These are phyloP conservation scores for Coemansia sp. DNA, from an alignment of 192 early-diverging fungal species.

Conservation along the genomic window DNA sequence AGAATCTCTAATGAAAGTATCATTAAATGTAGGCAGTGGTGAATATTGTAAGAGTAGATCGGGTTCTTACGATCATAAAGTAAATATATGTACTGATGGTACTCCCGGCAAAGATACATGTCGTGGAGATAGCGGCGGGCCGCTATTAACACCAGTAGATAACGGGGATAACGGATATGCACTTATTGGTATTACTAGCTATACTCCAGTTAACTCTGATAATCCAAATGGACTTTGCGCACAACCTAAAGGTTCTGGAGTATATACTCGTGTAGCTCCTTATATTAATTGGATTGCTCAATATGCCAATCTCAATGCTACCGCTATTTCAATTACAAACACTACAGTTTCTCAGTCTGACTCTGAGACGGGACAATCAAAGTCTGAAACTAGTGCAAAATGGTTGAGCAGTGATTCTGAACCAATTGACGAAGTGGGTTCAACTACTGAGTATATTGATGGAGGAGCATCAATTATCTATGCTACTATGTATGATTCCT, in stretches of 20 bases:
- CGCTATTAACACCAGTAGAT: conserved; percentile 21
- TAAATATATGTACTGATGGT: conserved; percentile 43
- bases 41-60: conserved; percentile 21
- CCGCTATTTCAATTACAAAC: conserved; percentile 12
- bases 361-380: not conserved
- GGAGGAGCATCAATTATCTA: conserved; percentile 5
- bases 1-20: conserved; percentile 25
- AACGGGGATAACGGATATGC: not conserved
- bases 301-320: conserved; percentile 18
- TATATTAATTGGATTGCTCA: conserved; percentile 43
- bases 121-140: conserved; percentile 51
- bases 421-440: not conserved
- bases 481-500: not conserved
- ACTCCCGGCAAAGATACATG: conserved; percentile 48
- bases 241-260: conserved; percentile 25
- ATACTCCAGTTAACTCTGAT: conserved; percentile 19
- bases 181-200: conserved; percentile 37
- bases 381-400: not conserved
- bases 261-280: conserved; percentile 29
- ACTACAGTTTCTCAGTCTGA: not conserved
- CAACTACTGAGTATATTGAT: not conserved
- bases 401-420: not conserved
- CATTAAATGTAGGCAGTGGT: conserved; percentile 19
- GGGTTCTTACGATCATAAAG: conserved; percentile 9
- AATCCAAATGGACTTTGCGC: conserved; percentile 43